These are phyloP conservation scores for Phalaenopsis aphrodite DNA, from an alignment of 106 monocot species.

Conservation along the genomic window DNA sequence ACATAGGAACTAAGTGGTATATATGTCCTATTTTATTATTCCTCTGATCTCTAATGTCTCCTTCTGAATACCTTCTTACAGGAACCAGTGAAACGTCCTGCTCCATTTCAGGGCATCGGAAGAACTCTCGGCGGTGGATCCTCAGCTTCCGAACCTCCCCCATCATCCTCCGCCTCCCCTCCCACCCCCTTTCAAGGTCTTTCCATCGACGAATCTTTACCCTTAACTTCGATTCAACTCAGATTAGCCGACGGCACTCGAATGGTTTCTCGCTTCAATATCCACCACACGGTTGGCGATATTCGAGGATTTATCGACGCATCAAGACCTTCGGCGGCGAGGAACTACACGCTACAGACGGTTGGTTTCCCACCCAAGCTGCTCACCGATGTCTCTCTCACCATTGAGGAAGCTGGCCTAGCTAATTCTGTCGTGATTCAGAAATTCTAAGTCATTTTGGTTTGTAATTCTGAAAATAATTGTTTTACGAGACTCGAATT, in stretches of 20 bases:
- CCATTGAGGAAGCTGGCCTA: conserved; percentile 71
- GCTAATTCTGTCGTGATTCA: conserved; percentile 91
- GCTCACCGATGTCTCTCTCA: conserved; percentile 45
- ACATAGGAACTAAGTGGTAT: no score
- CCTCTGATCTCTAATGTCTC: no score
- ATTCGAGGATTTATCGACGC: conserved; percentile 75
- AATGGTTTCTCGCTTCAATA: conserved; percentile 72
- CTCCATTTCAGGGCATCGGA: conserved; percentile 60
- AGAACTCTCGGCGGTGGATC: conserved; percentile 56
- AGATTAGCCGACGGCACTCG: conserved; percentile 80
- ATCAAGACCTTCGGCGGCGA: conserved; percentile 41
- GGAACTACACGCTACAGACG: conserved; percentile 56
- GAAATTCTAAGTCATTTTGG: conserved; percentile 33
- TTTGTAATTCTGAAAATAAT: neutral
- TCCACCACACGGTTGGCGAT: conserved; percentile 60
- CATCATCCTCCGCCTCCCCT: conserved; percentile 1
- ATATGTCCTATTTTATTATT: no score
- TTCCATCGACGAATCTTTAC: conserved; percentile 55
- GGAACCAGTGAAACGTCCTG: conserved; percentile 42
- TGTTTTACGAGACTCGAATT: no score
- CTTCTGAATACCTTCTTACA: conserved; percentile 4
- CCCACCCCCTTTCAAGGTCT: conserved; percentile 26
- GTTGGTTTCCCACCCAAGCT: conserved; percentile 83
- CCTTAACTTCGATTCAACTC: conserved; percentile 78
- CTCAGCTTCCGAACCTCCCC: neutral